These are phyloP conservation scores for Penicillium desertorum DNA, from an alignment of 495 filamentous ascomycete species.

Conservation along the genomic window DNA sequence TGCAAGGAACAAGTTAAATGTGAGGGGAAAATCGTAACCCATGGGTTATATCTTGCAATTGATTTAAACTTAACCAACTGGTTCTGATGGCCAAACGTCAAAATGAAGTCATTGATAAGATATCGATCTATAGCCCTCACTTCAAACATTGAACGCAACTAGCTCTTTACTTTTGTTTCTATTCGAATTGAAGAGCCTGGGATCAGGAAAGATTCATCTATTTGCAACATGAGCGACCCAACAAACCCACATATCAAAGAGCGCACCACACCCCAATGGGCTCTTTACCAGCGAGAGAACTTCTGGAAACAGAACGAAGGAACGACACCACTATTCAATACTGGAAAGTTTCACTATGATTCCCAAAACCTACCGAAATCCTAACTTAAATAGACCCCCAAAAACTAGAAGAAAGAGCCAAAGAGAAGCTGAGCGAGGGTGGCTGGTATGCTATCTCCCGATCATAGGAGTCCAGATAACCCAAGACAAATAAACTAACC, in stretches of 20 bases:
- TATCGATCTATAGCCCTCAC: conserved; percentile 2
- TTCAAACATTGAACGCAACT: neutral
- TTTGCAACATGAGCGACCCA: conserved; percentile 50
- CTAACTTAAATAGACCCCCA: conserved; percentile 42
- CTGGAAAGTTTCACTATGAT: conserved; percentile 25
- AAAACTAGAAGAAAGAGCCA: conserved; percentile 58
- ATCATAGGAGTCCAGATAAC: neutral
- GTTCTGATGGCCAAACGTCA: conserved; percentile 22
- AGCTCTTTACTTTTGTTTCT: neutral
- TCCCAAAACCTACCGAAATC: neutral
- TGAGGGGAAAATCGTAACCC: neutral
- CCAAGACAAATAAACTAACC: neutral
- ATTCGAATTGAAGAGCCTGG: neutral
- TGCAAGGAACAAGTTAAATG: neutral
- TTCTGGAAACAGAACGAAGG: conserved; percentile 60
- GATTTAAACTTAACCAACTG: neutral
- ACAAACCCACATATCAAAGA: conserved; percentile 56
- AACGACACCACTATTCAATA: conserved; percentile 57
- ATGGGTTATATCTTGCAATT: neutral
- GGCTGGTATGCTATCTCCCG: conserved; percentile 25
- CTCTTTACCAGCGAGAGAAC: conserved; percentile 60
- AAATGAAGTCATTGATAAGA: conserved; percentile 35
- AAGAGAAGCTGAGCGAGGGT: conserved; percentile 50
- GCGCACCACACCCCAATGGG: conserved; percentile 60
- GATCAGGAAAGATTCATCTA: neutral